Evolutionary conservation across 2,329 filamentous ascomycete genomes (phyloP).

Genomic region (Talaromyces sp.): DNA sequence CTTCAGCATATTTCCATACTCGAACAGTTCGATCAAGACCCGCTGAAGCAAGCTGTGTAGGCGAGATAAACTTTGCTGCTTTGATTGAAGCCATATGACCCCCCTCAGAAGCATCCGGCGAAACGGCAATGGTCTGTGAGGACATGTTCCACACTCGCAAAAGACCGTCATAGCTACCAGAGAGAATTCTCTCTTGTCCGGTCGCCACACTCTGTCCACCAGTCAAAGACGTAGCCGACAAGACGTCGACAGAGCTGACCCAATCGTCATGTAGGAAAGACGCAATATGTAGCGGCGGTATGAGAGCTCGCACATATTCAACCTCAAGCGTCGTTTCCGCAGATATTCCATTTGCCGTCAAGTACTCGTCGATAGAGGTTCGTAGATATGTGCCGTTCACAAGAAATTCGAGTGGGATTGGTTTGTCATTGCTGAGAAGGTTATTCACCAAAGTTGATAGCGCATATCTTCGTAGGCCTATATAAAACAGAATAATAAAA

Average conservation of each 20-base stretch:
- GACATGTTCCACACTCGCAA: slow-evolving; percentile 87
- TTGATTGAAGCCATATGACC: slow-evolving; percentile 77
- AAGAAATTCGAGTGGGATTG: slow-evolving; percentile 75
- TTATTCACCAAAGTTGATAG: slow-evolving; percentile 63
- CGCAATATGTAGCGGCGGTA: slow-evolving; percentile 83
- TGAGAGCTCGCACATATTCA: slow-evolving; percentile 88
- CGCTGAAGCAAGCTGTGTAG: slow-evolving; percentile 74
- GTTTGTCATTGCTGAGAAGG: slow-evolving; percentile 54
- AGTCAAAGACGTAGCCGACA: slow-evolving; percentile 61
- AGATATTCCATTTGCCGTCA: slow-evolving; percentile 80
- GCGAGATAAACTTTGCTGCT: slow-evolving; percentile 76
- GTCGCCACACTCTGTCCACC: slow-evolving; percentile 48
- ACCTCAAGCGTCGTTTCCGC: slow-evolving; percentile 82
- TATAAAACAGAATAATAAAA: background rate
- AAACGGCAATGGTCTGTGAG: slow-evolving; percentile 77
- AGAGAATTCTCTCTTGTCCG: slow-evolving; percentile 72
- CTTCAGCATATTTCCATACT: slow-evolving; percentile 82
- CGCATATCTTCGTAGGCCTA: slow-evolving; percentile 55
- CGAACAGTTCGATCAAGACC: slow-evolving; percentile 81
- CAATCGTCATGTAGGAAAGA: slow-evolving; percentile 98
- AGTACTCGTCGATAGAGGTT: slow-evolving; percentile 85
- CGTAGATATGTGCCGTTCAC: slow-evolving; percentile 90
- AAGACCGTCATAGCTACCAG: slow-evolving; percentile 88
- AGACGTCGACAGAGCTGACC: slow-evolving; percentile 82
- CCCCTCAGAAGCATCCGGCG: slow-evolving; percentile 61